Evolutionary conservation across 805 yeast species (phyloP).

Genomic region (Metschnikowia arizonensis): DNA sequence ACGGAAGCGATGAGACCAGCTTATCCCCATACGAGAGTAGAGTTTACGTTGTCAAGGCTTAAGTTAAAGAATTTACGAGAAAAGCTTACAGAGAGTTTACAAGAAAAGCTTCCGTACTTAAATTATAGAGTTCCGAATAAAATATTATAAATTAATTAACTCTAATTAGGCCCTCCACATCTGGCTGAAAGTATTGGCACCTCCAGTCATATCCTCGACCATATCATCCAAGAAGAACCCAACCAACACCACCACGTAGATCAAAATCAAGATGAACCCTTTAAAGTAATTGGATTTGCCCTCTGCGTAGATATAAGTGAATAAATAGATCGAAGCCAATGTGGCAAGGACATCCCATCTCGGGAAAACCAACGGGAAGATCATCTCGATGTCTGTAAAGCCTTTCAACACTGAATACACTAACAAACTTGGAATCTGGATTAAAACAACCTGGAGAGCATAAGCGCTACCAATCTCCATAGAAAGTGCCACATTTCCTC

Average conservation of each 20-base stretch:
- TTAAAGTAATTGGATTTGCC: constrained; percentile 96
- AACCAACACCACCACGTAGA: constrained; percentile 66
- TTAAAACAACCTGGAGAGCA: constrained; percentile 88
- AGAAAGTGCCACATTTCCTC: constrained; percentile 92
- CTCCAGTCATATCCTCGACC: constrained; percentile 24
- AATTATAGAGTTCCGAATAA: not conserved
- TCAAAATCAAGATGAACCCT: constrained; percentile 80
- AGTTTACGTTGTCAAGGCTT: constrained; percentile 27
- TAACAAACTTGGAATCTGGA: constrained; percentile 90
- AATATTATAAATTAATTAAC: not conserved
- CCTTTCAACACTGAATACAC: constrained; percentile 57
- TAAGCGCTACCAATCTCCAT: constrained; percentile 99
- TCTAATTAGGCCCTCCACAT: not conserved
- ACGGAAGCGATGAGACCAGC: constrained; percentile 19
- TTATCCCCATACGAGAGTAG: constrained; percentile 46
- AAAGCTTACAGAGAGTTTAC: not conserved
- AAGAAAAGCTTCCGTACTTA: too few relatives aligned
- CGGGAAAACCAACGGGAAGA: constrained; percentile 86
- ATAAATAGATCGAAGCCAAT: constrained; percentile 78
- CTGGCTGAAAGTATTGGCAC: not conserved
- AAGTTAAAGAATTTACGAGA: too few relatives aligned
- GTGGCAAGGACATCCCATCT: constrained; percentile 92
- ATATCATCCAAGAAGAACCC: constrained; percentile 72
- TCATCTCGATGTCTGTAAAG: constrained; percentile 37
- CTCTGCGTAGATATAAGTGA: constrained; percentile 92